Conservation (phyloP, 352 stramenopile species). For the Phytophthora foliorum region DNA sequence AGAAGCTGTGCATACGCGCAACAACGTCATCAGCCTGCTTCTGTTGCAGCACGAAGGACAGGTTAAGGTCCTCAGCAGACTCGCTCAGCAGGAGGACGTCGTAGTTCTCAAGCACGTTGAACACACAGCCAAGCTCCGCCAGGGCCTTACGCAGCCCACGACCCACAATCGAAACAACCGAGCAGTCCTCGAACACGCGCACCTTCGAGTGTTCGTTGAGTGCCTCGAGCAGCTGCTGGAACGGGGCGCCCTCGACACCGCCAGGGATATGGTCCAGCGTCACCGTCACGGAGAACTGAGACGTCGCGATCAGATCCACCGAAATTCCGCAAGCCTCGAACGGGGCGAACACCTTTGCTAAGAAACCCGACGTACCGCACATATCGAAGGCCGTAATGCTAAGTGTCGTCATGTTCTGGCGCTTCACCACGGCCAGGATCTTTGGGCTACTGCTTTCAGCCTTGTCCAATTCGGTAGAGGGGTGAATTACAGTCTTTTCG, state of each 20-base stretch:
- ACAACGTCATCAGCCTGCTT: slow-evolving; percentile 83
- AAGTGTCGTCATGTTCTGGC: slow-evolving; percentile 88
- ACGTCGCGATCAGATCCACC: slow-evolving; percentile 91
- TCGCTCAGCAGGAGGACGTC: slow-evolving; percentile 89
- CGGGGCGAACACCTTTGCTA: slow-evolving; percentile 89
- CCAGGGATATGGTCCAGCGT: slow-evolving; percentile 91
- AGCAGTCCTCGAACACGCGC: slow-evolving; percentile 82
- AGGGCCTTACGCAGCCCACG: slow-evolving; percentile 84
- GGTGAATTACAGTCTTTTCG: slow-evolving; percentile 81
- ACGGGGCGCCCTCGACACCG: slow-evolving; percentile 72
- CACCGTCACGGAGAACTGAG: slow-evolving; percentile 90
- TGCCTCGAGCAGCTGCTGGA: slow-evolving; percentile 70
- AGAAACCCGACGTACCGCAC: slow-evolving; percentile 85
- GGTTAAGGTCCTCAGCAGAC: slow-evolving; percentile 90
- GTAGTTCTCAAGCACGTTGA: slow-evolving; percentile 86
- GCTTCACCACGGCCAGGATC: slow-evolving; percentile 90
- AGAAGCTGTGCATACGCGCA: slow-evolving; percentile 81
- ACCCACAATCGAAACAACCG: slow-evolving; percentile 90
- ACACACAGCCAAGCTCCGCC: slow-evolving; percentile 84
- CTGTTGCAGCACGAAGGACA: slow-evolving; percentile 91
- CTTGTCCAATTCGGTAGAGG: slow-evolving; percentile 35
- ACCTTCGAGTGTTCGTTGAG: slow-evolving; percentile 82
- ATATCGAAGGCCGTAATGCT: slow-evolving; percentile 92
- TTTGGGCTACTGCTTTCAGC: slow-evolving; percentile 65
- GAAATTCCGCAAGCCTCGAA: slow-evolving; percentile 90